Conservation (phyloP, 2,329 filamentous ascomycete genomes). For the Aspergillus sclerotialis region DNA sequence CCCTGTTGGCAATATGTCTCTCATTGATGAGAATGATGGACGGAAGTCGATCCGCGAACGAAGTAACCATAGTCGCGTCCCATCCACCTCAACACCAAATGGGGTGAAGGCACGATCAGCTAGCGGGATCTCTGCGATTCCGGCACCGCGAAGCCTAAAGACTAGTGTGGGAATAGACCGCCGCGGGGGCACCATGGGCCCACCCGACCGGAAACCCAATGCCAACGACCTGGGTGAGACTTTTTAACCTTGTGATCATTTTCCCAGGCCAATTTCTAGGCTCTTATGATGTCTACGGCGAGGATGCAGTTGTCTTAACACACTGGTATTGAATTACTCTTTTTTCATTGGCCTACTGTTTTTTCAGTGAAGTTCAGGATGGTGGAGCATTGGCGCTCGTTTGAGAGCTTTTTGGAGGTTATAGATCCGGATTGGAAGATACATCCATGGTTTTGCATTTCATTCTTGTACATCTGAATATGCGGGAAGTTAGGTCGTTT, state of each 20-base stretch:
- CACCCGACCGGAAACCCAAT: conserved; percentile 42
- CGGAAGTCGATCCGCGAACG: conserved; percentile 29
- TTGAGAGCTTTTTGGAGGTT: conserved; percentile 5
- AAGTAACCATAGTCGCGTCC: conserved; percentile 25
- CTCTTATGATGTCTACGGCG: conserved; percentile 15
- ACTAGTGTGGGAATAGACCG: conserved; percentile 29
- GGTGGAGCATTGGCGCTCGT: conserved; percentile 4
- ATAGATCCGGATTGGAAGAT: conserved; percentile 10
- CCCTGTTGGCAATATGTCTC: conserved; percentile 49
- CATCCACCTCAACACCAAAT: conserved; percentile 44
- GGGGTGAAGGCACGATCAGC: conserved; percentile 47
- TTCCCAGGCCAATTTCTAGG: conserved; percentile 2
- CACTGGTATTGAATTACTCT: conserved; percentile 3
- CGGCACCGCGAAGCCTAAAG: conserved; percentile 32
- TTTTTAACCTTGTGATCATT: conserved; percentile 36
- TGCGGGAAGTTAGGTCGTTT: conserved; percentile 7
- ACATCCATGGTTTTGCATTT: too few relatives aligned
- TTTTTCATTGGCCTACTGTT: neutral
- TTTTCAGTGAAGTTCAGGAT: conserved; percentile 1
- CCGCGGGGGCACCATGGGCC: conserved; percentile 40
- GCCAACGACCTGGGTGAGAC: conserved; percentile 51
- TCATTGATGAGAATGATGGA: conserved; percentile 46
- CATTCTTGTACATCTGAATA: conserved; percentile 6
- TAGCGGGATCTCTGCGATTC: conserved; percentile 36
- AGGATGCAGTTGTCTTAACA: conserved; percentile 11